Evolutionary conservation across 768 basidiomycete species (phyloP), one percentile per base, ranked within the genome.

Genomic region (Coprinopsis marcescibilis): DNA sequence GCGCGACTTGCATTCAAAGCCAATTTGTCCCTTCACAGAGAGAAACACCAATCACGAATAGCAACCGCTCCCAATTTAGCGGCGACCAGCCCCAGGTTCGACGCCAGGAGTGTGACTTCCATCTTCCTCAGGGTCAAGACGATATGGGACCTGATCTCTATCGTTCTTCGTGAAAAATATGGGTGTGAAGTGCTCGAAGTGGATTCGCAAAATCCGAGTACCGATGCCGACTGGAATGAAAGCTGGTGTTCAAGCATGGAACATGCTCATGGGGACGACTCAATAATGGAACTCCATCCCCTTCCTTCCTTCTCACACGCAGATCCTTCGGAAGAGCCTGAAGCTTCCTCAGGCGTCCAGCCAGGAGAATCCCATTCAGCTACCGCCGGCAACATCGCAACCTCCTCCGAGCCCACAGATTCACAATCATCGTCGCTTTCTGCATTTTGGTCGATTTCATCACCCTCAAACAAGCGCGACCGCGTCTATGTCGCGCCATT

Each of bases 61-160:
- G 17, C 45, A 4, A 15, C 17, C 7, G 3, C 15, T 46, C 26
- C 27, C 48, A 27, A 24, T 25, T 19, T 23, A 17, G 35, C 46
- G 48, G 40, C 12, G 24, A 30, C 20, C 46, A 37, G 30, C 43
- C 25, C 43, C 48, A 23, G 19, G 21, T 35, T 36, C 29, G 33
- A 27, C 42, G 35, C 33, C 51, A 47, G 40, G 44, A 27, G 33
- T 41, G 49, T 55, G 21, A 8, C 19, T 36, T 23, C 6, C 32
- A 15, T 13, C 12, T 43, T 49, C 33, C 24, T 49, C 23, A 29
- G 32, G 25, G 34, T 37, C 32, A 42, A 29, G 19, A 43, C 60
- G 48, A 70, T 80, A 25, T 77, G 78, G 70, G 57, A 67, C 30
- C 55, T 73, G 36, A 65, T 77, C 34, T 55, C 54, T 17, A 53